Conservation (phyloP, 179 eudicot species). For the Corrigiola litoralis region DNA sequence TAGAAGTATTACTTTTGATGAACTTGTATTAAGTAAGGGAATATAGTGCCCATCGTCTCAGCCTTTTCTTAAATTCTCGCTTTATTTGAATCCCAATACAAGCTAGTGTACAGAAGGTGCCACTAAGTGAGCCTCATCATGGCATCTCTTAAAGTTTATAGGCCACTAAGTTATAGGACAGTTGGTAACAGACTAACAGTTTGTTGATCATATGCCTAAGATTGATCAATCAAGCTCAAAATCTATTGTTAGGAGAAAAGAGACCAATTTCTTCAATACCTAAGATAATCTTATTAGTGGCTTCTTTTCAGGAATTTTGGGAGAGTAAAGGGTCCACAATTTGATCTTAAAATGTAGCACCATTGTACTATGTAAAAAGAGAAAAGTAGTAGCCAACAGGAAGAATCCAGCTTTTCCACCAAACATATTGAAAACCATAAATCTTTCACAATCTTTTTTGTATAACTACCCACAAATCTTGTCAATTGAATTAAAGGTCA, state of each 20-base stretch:
- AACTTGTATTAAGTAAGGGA: background rate
- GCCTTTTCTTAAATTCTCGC: constrained; percentile 19
- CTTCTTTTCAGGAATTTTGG: constrained; percentile 24
- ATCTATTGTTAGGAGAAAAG: background rate
- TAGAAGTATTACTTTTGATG: background rate
- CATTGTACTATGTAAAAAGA: constrained; percentile 8
- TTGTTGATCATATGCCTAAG: constrained; percentile 29
- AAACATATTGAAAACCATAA: constrained; percentile 25
- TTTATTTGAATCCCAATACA: constrained; percentile 31
- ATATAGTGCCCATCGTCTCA: background rate
- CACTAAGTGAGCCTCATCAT: constrained; percentile 30
- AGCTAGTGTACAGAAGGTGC: constrained; percentile 28
- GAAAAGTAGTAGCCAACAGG: constrained; percentile 32
- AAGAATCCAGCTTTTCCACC: constrained; percentile 36
- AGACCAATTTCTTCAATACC: background rate
- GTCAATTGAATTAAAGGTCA: constrained; percentile 17
- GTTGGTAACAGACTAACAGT: constrained; percentile 27
- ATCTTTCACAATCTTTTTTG: constrained; percentile 20
- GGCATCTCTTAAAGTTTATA: constrained; percentile 17
- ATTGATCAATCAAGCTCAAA: constrained; percentile 21
- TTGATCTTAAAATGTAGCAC: constrained; percentile 21
- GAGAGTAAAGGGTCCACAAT: constrained; percentile 24
- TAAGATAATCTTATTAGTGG: constrained; percentile 1
- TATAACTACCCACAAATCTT: constrained; percentile 11
- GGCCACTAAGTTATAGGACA: constrained; percentile 10